Evolutionary conservation across 2,329 filamentous ascomycete species (phyloP).

Genomic region (Calonectria pteridis): DNA sequence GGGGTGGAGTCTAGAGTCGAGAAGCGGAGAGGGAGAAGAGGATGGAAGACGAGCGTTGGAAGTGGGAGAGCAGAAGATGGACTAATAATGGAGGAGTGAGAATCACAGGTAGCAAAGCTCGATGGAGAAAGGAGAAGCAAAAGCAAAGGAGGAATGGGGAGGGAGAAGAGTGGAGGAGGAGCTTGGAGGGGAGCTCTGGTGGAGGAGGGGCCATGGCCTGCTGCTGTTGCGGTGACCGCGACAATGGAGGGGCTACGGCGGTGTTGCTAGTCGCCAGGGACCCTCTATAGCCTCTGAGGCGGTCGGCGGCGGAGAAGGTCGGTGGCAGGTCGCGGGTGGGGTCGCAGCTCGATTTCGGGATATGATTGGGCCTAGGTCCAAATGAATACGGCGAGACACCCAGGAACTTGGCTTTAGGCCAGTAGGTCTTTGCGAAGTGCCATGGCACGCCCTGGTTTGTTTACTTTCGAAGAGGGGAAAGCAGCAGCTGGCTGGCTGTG

Average conservation of each 20-base stretch:
- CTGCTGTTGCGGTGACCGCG: constrained; percentile 47
- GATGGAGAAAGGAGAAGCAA: constrained; percentile 17
- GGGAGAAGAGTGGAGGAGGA: constrained; percentile 38
- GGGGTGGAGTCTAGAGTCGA: constrained; percentile 32
- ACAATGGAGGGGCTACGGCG: constrained; percentile 48
- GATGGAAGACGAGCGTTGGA: constrained; percentile 11
- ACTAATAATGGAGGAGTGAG: background rate
- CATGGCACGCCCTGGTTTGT: constrained; percentile 25
- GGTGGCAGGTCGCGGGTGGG: constrained; percentile 16
- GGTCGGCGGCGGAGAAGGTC: constrained; percentile 13
- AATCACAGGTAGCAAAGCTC: background rate
- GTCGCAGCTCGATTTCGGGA: constrained; percentile 4
- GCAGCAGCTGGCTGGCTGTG: background rate
- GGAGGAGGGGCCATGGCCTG: constrained; percentile 37
- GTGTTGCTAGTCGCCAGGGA: constrained; percentile 33
- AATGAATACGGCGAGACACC: constrained; percentile 19
- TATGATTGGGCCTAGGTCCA: constrained; percentile 18
- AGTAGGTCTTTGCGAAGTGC: constrained; percentile 9
- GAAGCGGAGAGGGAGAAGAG: background rate
- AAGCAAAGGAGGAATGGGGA: constrained; percentile 21
- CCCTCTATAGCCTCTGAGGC: constrained; percentile 15
- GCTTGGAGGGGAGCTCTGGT: constrained; percentile 34
- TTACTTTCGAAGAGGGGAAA: constrained; percentile 4
- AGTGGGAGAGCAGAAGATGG: constrained; percentile 8
- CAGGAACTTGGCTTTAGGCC: constrained; percentile 1